Evolutionary conservation across 768 basidiomycete species (phyloP), one percentile per base, ranked within the genome.

Genomic region (Pisolithus microcarpus): DNA sequence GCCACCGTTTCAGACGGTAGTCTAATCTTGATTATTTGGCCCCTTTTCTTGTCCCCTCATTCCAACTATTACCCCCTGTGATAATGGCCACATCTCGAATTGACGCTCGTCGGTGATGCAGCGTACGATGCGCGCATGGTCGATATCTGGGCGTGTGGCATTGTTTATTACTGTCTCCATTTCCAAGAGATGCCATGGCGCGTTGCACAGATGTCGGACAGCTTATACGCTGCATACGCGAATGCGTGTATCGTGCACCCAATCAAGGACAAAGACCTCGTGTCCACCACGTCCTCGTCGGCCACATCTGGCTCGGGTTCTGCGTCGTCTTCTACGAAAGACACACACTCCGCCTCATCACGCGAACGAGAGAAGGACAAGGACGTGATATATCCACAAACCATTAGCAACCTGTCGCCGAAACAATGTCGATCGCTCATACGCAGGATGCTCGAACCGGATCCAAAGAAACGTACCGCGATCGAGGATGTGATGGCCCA

Each of bases 171-270:
- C 74, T 99, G 95, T 74, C 79, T 98, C 61, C 92, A 91, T 69
- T 96, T 96, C 75, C 88, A 92, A 66, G 95, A 99, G 67, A 80
- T 99, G 47, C 95, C 95, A 2, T 99, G 96, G 95, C 87, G 94
- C 52, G 90, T 87, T 2, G 95, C 95, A 31, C 94, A 97, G 64
- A 70, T 74, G 16, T 72, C 81, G 8, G 95, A 99, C 64, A 67
- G 76, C 8, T 78, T 95, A 9, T 99, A 91, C 67, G 75, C 83
- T 0, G 73, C 86, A 3, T 99, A 97, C 65, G 78, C 72, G 30
- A 50, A 62, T 2, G 67, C 70, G 2, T 80, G 76, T 56, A 44
- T 54, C 15, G 49, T 37, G 7, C 39, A 54, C 30, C 63, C 62
- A n/a, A 13, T 58, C 57, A 67, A 58, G 47, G 34, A 34, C 34